These are phyloP conservation scores for Saccharomyces kudriavzevii DNA, from an alignment of 805 yeast species.

Conservation along the genomic window DNA sequence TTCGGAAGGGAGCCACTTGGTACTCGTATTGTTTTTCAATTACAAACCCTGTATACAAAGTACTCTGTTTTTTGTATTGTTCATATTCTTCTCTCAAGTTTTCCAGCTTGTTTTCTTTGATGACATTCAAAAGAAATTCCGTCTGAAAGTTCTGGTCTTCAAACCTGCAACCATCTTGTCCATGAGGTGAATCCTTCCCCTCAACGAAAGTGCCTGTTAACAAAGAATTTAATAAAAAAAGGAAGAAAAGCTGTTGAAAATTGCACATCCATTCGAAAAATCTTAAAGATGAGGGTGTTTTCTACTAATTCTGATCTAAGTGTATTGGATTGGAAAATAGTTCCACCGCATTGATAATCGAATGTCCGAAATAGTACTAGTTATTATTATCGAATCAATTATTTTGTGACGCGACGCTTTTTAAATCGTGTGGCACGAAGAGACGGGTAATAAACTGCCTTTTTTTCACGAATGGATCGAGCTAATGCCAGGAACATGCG, in stretches of 20 bases:
- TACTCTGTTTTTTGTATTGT: constrained; percentile 13
- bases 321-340: no score
- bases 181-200: neutral
- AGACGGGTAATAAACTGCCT: neutral
- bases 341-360: neutral
- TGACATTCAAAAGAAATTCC: neutral
- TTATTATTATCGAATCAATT: neutral
- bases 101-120: constrained; percentile 4
- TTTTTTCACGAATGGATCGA: neutral
- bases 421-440: neutral
- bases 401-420: neutral
- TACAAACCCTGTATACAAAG: constrained; percentile 46
- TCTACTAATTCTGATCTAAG: no score
- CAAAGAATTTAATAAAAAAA: neutral
- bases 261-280: neutral
- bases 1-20: constrained; percentile 33
- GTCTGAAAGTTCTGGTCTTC: neutral
- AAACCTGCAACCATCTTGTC: neutral
- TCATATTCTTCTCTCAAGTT: constrained; percentile 18
- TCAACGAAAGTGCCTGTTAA: neutral
- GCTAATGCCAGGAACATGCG: neutral
- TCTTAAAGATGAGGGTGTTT: neutral
- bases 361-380: neutral
- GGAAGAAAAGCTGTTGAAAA: neutral
- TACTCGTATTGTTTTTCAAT: constrained; percentile 42